These are phyloP conservation scores for Ascochyta lentis DNA, from an alignment of 2,329 filamentous ascomycete genomes.

Conservation along the genomic window DNA sequence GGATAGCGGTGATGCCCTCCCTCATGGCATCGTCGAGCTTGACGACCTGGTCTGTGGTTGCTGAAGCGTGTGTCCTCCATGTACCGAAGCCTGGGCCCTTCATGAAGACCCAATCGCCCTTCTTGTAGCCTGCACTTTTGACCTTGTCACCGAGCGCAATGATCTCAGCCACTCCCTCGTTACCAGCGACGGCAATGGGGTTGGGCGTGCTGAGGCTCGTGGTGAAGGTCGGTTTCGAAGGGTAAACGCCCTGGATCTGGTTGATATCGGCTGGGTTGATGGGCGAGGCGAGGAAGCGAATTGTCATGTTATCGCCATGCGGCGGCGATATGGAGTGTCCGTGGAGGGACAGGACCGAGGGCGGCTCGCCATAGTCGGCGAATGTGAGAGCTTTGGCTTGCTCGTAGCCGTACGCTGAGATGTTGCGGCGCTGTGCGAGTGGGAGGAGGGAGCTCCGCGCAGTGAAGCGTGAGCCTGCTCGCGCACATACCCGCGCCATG, in stretches of 20 bases:
- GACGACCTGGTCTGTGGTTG: slow-evolving; percentile 66
- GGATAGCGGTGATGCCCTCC: slow-evolving; percentile 72
- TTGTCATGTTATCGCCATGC: slow-evolving; percentile 73
- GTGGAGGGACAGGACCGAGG: slow-evolving; percentile 73
- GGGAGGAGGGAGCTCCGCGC: slow-evolving; percentile 6
- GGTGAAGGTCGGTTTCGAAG: slow-evolving; percentile 79
- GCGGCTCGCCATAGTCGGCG: slow-evolving; percentile 75
- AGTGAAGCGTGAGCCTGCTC: slow-evolving; percentile 11
- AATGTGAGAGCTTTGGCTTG: slow-evolving; percentile 85
- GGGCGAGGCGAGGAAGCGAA: slow-evolving; percentile 87
- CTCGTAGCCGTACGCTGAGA: slow-evolving; percentile 77
- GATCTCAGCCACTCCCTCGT: slow-evolving; percentile 95
- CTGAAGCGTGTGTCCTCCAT: slow-evolving; percentile 89
- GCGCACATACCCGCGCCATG: slow-evolving; percentile 25
- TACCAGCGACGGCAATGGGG: slow-evolving; percentile 81
- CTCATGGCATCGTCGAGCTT: slow-evolving; percentile 73
- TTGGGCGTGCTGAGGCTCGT: slow-evolving; percentile 76
- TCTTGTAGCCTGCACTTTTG: slow-evolving; percentile 62
- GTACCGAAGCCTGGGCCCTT: slow-evolving; percentile 84
- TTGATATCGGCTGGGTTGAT: slow-evolving; percentile 99
- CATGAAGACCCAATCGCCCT: slow-evolving; percentile 95
- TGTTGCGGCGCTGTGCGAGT: slow-evolving; percentile 49
- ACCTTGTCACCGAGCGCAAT: slow-evolving; percentile 68
- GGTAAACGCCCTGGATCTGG: slow-evolving; percentile 96
- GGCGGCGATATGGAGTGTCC: slow-evolving; percentile 78